A percentile compares a stretch with the other conserved stretches of the same genome.
phyloP scores from a whole-genome alignment of 176 grass and related monocot species.

The Saccharum spontaneum region DNA sequence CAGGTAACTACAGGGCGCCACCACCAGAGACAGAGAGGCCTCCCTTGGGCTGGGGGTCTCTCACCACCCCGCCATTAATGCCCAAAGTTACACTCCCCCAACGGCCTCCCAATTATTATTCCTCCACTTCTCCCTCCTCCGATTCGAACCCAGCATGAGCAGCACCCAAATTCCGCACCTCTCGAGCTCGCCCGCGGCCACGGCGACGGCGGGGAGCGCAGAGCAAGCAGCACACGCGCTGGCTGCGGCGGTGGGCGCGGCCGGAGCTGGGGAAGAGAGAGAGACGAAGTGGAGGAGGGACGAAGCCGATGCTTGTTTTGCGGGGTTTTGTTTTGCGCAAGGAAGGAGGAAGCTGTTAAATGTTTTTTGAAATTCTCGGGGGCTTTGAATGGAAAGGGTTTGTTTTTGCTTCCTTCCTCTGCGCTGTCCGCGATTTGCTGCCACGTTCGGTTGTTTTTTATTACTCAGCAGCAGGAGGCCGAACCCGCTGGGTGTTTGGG shows the following conservation, averaged over 20 bases:
- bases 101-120: constrained; percentile 53
- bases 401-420: not conserved
- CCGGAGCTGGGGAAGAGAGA: constrained; percentile 47
- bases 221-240: not conserved
- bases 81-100: constrained; percentile 53
- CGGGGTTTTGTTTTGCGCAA: constrained; percentile 30
- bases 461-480: not conserved
- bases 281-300: not conserved
- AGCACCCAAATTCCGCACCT: not conserved
- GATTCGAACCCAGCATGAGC: constrained; percentile 29
- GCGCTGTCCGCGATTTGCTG: constrained; percentile 6
- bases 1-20: constrained; percentile 38
- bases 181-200: not conserved
- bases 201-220: not conserved
- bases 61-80: constrained; percentile 53
- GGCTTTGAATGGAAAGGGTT: constrained; percentile 12
- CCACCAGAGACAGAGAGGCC: not conserved
- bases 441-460: not conserved
- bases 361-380: constrained; percentile 35
- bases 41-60: constrained; percentile 17
- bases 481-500: not conserved
- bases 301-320: constrained; percentile 16
- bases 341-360: constrained; percentile 22
- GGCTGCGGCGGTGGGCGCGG: not conserved
- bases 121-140: constrained; percentile 11